Base-by-base conservation (phyloP, 2,329 filamentous ascomycete species). In the Colletotrichum brevisporum region DNA sequence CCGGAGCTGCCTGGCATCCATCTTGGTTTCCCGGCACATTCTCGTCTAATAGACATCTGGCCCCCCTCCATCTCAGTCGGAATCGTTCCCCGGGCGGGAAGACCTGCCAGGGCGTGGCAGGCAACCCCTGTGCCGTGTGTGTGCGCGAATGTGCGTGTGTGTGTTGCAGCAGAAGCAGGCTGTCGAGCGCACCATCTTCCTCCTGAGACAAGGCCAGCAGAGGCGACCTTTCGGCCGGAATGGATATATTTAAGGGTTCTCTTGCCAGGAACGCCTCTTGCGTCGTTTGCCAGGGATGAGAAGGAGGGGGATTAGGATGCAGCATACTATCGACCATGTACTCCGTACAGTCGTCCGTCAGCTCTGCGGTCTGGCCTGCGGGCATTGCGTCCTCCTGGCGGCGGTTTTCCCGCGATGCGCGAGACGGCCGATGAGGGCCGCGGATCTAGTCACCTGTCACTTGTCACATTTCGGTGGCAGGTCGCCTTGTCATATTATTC, bases 181-280 rank as follows among this genome's bases (percentile, higher is more conserved):
- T 47, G 16, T n/a, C 45, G 18, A 8, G 45, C 18, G 31, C 45
- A 47, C 45, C 16, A 16, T 16, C 16, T 15, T 47, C 45, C 16
- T 16, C 45, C 45, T 16, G 45, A 47, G 31, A 36, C 31, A 36
- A 10, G 31, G 31, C 31, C 31, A 36, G 31, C 31, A 36, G 31
- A 36, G 31, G 31, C 3, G 31, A 12, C 24, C 27, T 53, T 16
- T 36, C 48, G 15, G 58, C 56, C 51, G 39, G 51, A 31, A 10
- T 52, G n/a, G 47, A 43, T 24, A 36, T 10, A 36, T 39, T 58
- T 45, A 50, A 52, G 52, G 64, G 53, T 54, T 36, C 53, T 50
- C 47, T 54, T 36, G 31, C 60, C 16, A 54, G 65, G 47, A 64
- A 64, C 65, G 65, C 60, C 65, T 64, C 65, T 63, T 68, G 53